Percentiles rank a stretch among this genome's conserved stretches.
These are phyloP conservation scores for Sclerospora graminicola DNA, from an alignment of 352 stramenopile genomes.

Conservation along the genomic window DNA sequence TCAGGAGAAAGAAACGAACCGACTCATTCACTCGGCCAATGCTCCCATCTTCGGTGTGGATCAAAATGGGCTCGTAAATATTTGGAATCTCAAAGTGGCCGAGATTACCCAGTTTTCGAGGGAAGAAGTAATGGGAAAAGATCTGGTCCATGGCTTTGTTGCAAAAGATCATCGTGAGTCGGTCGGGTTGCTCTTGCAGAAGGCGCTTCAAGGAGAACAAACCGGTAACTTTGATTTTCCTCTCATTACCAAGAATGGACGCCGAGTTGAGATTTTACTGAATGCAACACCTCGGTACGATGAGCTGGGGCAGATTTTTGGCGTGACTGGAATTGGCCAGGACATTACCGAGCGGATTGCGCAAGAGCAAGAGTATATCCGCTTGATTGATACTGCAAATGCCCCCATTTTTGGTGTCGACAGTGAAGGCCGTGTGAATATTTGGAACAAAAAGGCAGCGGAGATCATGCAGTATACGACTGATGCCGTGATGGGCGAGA, in stretches of 20 bases:
- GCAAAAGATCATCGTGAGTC: constrained; percentile 12
- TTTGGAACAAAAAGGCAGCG: constrained; percentile 45
- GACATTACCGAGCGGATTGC: constrained; percentile 46
- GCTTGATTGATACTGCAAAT: constrained; percentile 58
- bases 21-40: constrained; percentile 31
- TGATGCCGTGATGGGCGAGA: constrained; percentile 31
- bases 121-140: constrained; percentile 63
- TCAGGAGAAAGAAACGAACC: constrained; percentile 26
- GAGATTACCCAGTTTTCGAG: constrained; percentile 63
- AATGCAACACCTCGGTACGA: constrained; percentile 39
- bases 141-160: constrained; percentile 50
- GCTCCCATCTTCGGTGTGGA: constrained; percentile 62
- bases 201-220: constrained; percentile 31
- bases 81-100: constrained; percentile 66
- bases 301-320: constrained; percentile 31
- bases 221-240: constrained; percentile 54
- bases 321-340: constrained; percentile 44
- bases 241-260: constrained; percentile 28
- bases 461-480: constrained; percentile 38
- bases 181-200: constrained; percentile 10
- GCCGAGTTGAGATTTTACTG: constrained; percentile 32
- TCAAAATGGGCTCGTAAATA: constrained; percentile 37
- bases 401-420: constrained; percentile 57
- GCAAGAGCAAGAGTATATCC: constrained; percentile 49
- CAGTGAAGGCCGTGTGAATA: constrained; percentile 34